phyloP scores from a whole-genome alignment of 306 rosid species.

The Albizia julibrissin region DNA sequence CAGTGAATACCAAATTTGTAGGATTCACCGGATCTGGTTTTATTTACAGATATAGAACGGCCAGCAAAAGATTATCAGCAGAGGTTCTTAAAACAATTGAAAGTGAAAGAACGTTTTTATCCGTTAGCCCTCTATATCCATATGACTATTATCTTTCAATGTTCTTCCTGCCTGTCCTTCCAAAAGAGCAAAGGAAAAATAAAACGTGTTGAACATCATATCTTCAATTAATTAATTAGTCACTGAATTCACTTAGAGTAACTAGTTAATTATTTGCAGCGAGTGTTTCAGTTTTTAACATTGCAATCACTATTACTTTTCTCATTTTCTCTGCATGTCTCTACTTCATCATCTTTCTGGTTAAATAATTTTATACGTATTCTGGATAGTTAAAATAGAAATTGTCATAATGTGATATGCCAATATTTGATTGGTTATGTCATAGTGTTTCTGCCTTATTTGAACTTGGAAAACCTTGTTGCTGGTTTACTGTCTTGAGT shows the following conservation, averaged over 20 bases:
- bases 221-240: neutral
- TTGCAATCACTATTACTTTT: neutral
- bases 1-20: neutral
- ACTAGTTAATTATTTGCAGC: neutral
- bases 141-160: neutral
- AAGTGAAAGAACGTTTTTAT: neutral
- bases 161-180: neutral
- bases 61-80: neutral
- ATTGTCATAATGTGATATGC: conserved; percentile 1
- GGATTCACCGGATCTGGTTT: conserved; percentile 10
- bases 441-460: neutral
- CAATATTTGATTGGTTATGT: conserved; percentile 1
- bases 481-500: conserved; percentile 3
- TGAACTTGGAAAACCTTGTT: conserved; percentile 9
- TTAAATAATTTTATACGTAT: neutral
- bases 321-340: conserved; percentile 18
- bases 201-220: neutral
- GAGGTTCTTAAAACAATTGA: neutral
- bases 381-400: neutral
- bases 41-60: neutral
- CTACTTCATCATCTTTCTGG: conserved; percentile 13
- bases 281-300: neutral
- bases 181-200: neutral
- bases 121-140: conserved; percentile 1
- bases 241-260: neutral